phyloP scores from a whole-genome alignment of 108 stramenopile genomes.

The Nitzschia sp. region DNA sequence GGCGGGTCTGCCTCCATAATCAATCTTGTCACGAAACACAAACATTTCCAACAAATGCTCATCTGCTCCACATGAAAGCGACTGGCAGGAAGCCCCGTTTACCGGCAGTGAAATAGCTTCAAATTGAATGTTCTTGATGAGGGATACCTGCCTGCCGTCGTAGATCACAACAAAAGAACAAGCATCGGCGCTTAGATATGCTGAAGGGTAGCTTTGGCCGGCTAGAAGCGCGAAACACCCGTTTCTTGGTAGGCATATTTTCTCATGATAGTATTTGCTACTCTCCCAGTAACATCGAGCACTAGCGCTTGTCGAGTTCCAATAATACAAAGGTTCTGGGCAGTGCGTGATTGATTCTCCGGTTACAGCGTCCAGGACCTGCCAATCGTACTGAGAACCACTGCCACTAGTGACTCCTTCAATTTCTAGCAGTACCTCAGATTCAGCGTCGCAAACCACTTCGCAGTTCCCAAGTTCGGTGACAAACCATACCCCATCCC shows the following conservation, averaged over 20 bases:
- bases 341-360: background rate
- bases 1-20: background rate
- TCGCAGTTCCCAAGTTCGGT: background rate
- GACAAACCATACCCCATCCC: background rate
- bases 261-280: background rate
- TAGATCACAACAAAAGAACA: background rate
- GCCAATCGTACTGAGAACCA: constrained; percentile 1
- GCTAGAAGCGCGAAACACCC: background rate
- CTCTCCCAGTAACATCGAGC: background rate
- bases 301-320: too few relatives aligned
- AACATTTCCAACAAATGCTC: background rate
- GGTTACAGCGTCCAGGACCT: background rate
- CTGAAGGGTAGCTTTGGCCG: background rate
- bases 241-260: background rate
- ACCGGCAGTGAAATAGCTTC: background rate
- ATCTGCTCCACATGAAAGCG: background rate
- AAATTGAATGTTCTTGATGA: background rate
- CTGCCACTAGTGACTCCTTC: background rate
- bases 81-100: too few relatives aligned
- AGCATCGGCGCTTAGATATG: background rate
- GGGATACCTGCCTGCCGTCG: background rate
- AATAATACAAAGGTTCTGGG: background rate
- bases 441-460: background rate
- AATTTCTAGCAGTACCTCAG: background rate
- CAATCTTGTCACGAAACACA: background rate